Evolutionary conservation across 257 asterid species (phyloP), one percentile per base, ranked within the genome.

Genomic region (Solanum pimpinellifolium): DNA sequence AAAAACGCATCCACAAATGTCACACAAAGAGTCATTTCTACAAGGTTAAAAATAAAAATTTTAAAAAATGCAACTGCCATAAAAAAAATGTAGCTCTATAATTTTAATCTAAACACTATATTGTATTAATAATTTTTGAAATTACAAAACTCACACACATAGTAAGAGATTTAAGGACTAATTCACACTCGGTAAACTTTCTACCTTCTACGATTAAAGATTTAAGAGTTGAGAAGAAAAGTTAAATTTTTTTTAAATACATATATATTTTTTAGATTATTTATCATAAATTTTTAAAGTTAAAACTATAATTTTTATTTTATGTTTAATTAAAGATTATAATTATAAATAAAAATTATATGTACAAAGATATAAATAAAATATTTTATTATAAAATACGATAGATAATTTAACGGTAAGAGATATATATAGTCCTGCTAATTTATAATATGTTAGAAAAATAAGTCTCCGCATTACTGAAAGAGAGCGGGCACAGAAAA

Each of bases 401-500:
- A 62, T 1, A n/a, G 1, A 65, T 62, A 62, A 62, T 62, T 62
- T 23, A 1, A 62, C 7, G 0, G 15, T 10, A 62, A 11, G 25
- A 62, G 4, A 9, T 9, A 62, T 62, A 62, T 49, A 49, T 41
- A 0, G 3, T 41, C 2, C 1, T 16, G 6, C 1, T 16, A 16
- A 52, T 6, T 15, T 10, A 52, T 52, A 15, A 52, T 62, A 62
- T 62, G 31, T n/a, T 10, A 62, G 1, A 11, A 62, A n/a, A 62
- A 11, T 11, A 65, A 65, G 70, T 65, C 70, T n/a, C 33, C 70
- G 70, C 70, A 62, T 23, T n/a, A 62, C 70, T 23, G 33, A 65
- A 39, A 72, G 25, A 82, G 39, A 86, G 85, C 85, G 76, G 84
- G 84, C 98, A 93, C 91, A 94, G 98, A 93, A 94, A 93, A 94